Base-by-base conservation (phyloP, 768 basidiomycete genomes). In the Auricularia sp. region DNA sequence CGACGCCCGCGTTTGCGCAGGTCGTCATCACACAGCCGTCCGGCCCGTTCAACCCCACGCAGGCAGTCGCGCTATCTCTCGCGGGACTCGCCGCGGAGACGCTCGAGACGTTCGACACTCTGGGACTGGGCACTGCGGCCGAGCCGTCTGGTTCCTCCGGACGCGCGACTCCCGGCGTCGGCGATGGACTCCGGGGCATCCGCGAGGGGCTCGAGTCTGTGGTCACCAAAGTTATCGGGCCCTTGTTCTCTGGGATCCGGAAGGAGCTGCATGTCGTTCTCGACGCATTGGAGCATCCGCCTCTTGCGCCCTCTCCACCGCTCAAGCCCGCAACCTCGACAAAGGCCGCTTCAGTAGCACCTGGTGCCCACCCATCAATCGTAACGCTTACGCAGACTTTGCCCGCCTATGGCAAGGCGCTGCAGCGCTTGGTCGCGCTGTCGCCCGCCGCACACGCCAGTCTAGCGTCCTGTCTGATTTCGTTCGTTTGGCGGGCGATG, bases 31-130 rank as follows among this genome's bases (percentile, higher is more conserved):
- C 83, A 5, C 74, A 81, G 21, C 78, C 80, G 7, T 81, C 83
- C 56, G 56, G 1, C 82, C 80, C 3, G 70, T 78, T 23, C 84
- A 90, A 87, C 67, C 74, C 87, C 12, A 83, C 84, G 4, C 90
- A 93, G 72, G 72, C 83, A 14, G 87, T 92, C 73, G 89, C 87
- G 0, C 73, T 91, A 59, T 85, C 84, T 1, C 77, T 88, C 53
- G 83, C 86, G 2, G 79, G 81, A 16, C 87, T 93, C 67, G 84
- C 87, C 23, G 87, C 86, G 54, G 91, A 93, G 71, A 75, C 92
- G 60, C 77, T 91, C 33, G 84, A 84, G 68, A 80, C 78, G 16
- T 89, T 91, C 62, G 87, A 91, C 72, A 80, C 84, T 23, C 75
- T 88, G 36, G 78, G 79, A 58, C 76, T 91, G 3, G 87, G 88